phyloP scores from a whole-genome alignment of 257 asterid species.

The Scutellaria galericulata region DNA sequence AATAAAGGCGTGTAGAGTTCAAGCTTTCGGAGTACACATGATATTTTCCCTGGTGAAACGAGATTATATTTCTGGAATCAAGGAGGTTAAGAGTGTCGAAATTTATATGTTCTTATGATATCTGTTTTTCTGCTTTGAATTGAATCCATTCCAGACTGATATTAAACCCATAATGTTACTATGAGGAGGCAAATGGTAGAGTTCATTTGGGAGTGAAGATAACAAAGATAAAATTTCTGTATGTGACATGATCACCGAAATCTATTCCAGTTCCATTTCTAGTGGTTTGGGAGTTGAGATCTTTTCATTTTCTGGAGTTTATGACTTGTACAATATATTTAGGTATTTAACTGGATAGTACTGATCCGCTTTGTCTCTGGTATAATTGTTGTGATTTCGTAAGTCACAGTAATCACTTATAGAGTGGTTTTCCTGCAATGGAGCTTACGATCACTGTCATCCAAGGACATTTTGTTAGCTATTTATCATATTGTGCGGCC shows the following conservation, averaged over 20 bases:
- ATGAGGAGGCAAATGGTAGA: neutral
- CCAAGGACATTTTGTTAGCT: neutral
- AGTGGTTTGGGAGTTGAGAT: neutral
- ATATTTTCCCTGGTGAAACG: neutral
- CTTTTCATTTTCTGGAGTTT: neutral
- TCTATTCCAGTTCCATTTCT: slow-evolving; percentile 8
- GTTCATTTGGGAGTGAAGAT: neutral
- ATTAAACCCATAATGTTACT: neutral
- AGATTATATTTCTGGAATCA: neutral
- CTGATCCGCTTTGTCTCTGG: neutral
- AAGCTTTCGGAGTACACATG: neutral
- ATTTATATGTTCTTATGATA: neutral
- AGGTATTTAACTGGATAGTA: slow-evolving; percentile 2
- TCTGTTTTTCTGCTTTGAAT: neutral
- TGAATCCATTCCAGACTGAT: neutral
- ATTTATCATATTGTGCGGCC: neutral
- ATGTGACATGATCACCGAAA: neutral
- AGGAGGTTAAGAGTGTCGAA: neutral
- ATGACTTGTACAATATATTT: neutral
- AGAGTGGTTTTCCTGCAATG: neutral
- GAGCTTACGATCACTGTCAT: neutral
- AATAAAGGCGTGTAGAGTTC: neutral
- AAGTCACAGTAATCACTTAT: neutral
- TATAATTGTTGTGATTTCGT: neutral
- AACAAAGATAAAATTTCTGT: neutral